These are phyloP conservation scores for Neophaeococcomyces mojaviensis DNA, from an alignment of 2,329 filamentous ascomycete species.

Conservation along the genomic window DNA sequence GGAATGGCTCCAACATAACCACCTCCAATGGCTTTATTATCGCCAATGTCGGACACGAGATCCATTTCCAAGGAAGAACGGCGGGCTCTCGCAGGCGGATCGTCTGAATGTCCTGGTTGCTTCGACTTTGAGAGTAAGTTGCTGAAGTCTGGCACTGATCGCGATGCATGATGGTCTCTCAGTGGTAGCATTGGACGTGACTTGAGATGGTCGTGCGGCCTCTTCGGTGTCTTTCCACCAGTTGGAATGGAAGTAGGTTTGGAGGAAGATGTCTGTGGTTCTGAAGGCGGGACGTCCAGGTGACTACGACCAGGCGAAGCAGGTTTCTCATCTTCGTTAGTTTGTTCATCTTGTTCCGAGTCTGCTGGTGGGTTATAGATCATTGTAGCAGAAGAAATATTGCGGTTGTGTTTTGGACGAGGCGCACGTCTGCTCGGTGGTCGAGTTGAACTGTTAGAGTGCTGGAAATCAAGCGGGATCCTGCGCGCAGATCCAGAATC, in stretches of 20 bases:
- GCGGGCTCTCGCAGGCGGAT: conserved; percentile 42
- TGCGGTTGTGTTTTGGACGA: conserved; percentile 55
- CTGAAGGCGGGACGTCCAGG: conserved; percentile 18
- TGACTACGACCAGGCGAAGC: background rate
- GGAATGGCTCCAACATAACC: conserved; percentile 57
- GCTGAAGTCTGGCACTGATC: conserved; percentile 50
- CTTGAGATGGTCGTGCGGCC: conserved; percentile 10
- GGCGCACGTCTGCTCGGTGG: conserved; percentile 18
- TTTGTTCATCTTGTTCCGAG: conserved; percentile 15
- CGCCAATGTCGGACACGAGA: conserved; percentile 64
- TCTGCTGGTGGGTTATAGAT: conserved; percentile 63
- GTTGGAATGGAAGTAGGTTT: conserved; percentile 22
- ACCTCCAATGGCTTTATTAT: conserved; percentile 53
- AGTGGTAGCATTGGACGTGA: conserved; percentile 49
- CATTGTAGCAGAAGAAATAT: conserved; percentile 74
- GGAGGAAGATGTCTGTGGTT: conserved; percentile 32
- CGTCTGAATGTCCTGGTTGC: conserved; percentile 32
- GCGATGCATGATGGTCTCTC: conserved; percentile 39
- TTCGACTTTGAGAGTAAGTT: conserved; percentile 31
- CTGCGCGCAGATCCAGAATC: background rate
- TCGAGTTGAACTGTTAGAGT: background rate
- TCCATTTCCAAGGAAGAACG: conserved; percentile 53
- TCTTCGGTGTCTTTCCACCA: conserved; percentile 38
- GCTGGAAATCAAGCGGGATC: background rate
- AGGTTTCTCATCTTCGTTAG: conserved; percentile 6